Evolutionary conservation across 73 alveolate species (phyloP).

Genomic region (Blepharisma japonicum): DNA sequence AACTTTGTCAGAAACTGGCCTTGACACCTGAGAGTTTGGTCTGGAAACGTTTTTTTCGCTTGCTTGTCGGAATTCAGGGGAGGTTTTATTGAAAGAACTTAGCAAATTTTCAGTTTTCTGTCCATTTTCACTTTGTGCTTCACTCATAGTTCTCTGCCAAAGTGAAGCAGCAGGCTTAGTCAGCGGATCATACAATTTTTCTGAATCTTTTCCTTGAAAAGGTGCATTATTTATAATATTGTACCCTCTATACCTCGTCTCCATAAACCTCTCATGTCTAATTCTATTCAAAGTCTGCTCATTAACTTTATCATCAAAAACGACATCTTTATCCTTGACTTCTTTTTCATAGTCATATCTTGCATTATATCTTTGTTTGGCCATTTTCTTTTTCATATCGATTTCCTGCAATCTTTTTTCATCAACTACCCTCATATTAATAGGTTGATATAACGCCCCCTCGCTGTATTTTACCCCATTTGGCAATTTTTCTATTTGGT

Average conservation of each 20-base stretch:
- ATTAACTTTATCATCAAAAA: conserved; percentile 44
- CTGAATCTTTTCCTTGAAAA: conserved; percentile 28
- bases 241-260: conserved; percentile 57
- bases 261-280: conserved; percentile 42
- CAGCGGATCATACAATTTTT: not conserved
- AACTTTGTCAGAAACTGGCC: not conserved
- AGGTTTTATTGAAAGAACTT: no score
- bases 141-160: conserved; percentile 18
- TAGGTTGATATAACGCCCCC: conserved; percentile 82
- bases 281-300: conserved; percentile 43
- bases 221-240: conserved; percentile 61
- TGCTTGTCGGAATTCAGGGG: no score
- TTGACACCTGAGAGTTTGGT: no score
- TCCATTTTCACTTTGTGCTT: not conserved
- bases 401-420: conserved; percentile 63
- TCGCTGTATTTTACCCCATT: conserved; percentile 60
- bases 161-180: conserved; percentile 22
- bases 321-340: conserved; percentile 43
- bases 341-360: conserved; percentile 71
- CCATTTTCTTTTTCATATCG: conserved; percentile 77
- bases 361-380: conserved; percentile 72
- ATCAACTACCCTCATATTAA: conserved; percentile 77
- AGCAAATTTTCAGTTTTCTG: no score
- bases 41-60: no score
- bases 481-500: conserved; percentile 79